These are phyloP conservation scores for Discostella stelligera DNA, from an alignment of 352 stramenopile species.

Conservation along the genomic window DNA sequence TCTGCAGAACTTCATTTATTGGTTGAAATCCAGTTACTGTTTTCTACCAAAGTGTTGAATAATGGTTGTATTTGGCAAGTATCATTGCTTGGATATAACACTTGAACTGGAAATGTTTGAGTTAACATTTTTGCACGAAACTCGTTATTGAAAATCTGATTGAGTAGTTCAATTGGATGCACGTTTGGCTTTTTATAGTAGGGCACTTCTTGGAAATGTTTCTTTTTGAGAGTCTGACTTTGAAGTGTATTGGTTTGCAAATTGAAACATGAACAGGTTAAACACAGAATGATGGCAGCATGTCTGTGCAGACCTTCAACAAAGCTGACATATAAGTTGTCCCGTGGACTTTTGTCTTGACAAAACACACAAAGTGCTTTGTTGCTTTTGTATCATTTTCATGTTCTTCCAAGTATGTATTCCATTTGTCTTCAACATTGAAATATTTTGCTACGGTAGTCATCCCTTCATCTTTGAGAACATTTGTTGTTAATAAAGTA, in stretches of 20 bases:
- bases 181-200: not conserved
- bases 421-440: no score
- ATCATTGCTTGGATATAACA: not conserved
- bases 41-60: not conserved
- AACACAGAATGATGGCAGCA: not conserved
- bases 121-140: conserved; percentile 3
- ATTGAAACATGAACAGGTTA: not conserved
- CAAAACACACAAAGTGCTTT: not conserved
- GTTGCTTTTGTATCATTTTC: no score
- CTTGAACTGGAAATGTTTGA: not conserved
- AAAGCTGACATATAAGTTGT: conserved; percentile 1
- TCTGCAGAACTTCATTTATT: not conserved
- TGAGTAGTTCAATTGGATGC: not conserved
- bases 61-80: not conserved
- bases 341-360: not conserved
- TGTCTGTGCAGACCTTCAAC: not conserved
- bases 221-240: not conserved
- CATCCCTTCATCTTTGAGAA: no score
- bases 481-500: no score
- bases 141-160: not conserved
- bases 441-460: no score
- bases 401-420: no score
- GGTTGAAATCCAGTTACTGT: not conserved
- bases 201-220: not conserved
- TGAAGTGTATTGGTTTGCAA: not conserved